Evolutionary conservation across 2,329 filamentous ascomycete species (phyloP), one percentile per base, ranked within the genome.

Genomic region (Penicillium digitatum): DNA sequence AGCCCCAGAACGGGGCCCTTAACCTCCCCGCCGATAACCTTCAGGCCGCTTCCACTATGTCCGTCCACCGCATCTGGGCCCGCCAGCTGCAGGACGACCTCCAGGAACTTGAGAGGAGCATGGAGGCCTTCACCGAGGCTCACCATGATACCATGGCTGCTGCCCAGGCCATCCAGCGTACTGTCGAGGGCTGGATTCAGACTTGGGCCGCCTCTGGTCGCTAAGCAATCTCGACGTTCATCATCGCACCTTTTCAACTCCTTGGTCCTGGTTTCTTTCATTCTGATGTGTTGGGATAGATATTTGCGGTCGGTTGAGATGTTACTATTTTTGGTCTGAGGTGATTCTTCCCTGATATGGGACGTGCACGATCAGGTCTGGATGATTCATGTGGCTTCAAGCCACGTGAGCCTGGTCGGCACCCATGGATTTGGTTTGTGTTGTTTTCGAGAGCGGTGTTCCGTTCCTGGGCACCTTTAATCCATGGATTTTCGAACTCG

Each of bases 31-130:
- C 22, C 3, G 60, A 63, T 29, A 59, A 54, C 16, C 27, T 69
- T 24, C 35, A 60, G 37, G 64, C 60, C n/a, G 58, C 67, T 9
- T 58, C 64, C 45, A 50, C 59, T 29, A 42, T 68, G 47, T 64
- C 68, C 79, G 29, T 65, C 74, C 76, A 62, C 44, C 82, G 76
- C 14, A 83, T 81, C 1, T 81, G 82, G 20, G 86, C 76, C 10
- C 80, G 78, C 1, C 83, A 87, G 5, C 80, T 81, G 1, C 78
- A 82, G 1, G 78, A 72, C 12, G 81, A 79, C 61, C 81, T 87
- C 1, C 79, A 76, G 12, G 82, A 75, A 0, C 84, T 82, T 6
- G 81, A 81, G 24, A 79, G 74, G 22, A 86, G 78, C 29, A 86
- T 79, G 18, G 81, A 80, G 51, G 82, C 78, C 46, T 60, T 62